These are phyloP conservation scores for Globisporangium nagaii DNA, from an alignment of 352 stramenopile species.

Conservation along the genomic window DNA sequence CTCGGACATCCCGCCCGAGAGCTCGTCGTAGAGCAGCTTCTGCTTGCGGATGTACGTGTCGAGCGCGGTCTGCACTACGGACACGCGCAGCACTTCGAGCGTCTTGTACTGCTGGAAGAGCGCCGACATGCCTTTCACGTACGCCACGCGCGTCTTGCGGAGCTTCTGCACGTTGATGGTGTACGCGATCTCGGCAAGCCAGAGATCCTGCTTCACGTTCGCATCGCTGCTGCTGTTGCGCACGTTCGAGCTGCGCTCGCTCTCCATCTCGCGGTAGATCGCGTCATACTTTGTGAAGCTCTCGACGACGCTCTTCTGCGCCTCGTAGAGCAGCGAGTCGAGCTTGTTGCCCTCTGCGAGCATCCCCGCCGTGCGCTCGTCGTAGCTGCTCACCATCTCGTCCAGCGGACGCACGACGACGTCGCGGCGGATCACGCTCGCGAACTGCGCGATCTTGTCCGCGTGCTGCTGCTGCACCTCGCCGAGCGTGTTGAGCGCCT, in stretches of 20 bases:
- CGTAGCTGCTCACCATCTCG: slow-evolving; percentile 63
- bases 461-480: slow-evolving; percentile 75
- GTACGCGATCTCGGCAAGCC: slow-evolving; percentile 73
- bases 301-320: slow-evolving; percentile 51
- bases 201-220: slow-evolving; percentile 39
- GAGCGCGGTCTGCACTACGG: slow-evolving; percentile 68
- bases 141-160: slow-evolving; percentile 53
- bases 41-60: slow-evolving; percentile 81
- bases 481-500: slow-evolving; percentile 51
- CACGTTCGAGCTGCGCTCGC: slow-evolving; percentile 12
- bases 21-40: slow-evolving; percentile 69
- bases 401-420: slow-evolving; percentile 61
- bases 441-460: slow-evolving; percentile 76
- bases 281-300: slow-evolving; percentile 55
- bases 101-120: slow-evolving; percentile 84
- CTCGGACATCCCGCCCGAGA: slow-evolving; percentile 60
- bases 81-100: slow-evolving; percentile 61
- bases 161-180: slow-evolving; percentile 69
- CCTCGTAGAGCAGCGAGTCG: slow-evolving; percentile 46
- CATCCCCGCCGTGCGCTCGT: slow-evolving; percentile 50
- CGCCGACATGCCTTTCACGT: slow-evolving; percentile 77
- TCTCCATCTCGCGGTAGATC: slow-evolving; percentile 59
- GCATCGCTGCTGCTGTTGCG: too few relatives aligned
- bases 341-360: slow-evolving; percentile 46
- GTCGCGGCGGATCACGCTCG: slow-evolving; percentile 63